Conservation (phyloP, 2,329 filamentous ascomycete species). For the Calonectria leucothoes region DNA sequence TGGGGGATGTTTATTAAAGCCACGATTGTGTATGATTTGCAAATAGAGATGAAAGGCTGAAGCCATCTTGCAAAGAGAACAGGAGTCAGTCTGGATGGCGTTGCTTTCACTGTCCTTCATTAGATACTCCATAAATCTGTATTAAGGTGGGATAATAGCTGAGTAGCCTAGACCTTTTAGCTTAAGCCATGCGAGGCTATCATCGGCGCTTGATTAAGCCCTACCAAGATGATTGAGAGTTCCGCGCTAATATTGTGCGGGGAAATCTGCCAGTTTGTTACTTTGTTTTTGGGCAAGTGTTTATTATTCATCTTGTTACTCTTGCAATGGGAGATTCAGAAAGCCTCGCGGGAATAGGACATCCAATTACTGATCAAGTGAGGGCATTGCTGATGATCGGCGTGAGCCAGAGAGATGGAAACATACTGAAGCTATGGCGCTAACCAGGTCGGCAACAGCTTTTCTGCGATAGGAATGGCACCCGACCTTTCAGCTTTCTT, state of each 20-base stretch:
- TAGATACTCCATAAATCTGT: no score
- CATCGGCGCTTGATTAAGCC: not conserved
- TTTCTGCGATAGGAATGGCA: not conserved
- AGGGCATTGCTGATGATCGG: not conserved
- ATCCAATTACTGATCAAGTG: not conserved
- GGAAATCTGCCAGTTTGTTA: not conserved
- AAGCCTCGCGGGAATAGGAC: not conserved
- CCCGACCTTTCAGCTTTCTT: no score
- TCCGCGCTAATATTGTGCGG: not conserved
- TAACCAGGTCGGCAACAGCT: not conserved
- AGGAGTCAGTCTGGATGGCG: not conserved
- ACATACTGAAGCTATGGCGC: not conserved
- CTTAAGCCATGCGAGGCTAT: not conserved
- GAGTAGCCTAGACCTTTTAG: not conserved
- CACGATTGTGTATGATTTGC: not conserved
- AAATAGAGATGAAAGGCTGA: not conserved
- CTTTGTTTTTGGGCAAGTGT: no score
- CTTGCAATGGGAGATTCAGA: not conserved
- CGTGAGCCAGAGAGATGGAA: not conserved
- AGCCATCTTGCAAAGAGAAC: not conserved
- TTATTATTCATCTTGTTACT: no score
- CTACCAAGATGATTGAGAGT: not conserved
- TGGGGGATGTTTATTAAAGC: not conserved
- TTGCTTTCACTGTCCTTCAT: not conserved
- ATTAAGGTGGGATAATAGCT: no score